These are phyloP conservation scores for Aristolochia contorta DNA, from an alignment of 164 flowering plant genomes.

Conservation along the genomic window DNA sequence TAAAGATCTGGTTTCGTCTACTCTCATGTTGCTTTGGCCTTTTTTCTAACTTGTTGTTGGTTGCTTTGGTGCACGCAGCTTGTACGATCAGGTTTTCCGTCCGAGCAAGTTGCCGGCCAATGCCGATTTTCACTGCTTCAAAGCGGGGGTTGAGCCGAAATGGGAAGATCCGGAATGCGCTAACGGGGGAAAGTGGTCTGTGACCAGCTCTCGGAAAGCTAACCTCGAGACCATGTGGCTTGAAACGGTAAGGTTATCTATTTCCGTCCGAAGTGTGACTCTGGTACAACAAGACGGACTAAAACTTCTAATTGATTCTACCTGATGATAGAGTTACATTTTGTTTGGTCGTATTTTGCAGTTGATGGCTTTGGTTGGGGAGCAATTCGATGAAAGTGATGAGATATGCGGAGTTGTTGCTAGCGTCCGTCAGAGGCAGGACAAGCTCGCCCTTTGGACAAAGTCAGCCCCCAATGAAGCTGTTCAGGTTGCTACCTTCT, in stretches of 20 bases:
- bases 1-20: not conserved
- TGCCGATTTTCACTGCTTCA: constrained; percentile 82
- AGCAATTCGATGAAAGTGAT: constrained; percentile 84
- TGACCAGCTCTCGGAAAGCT: constrained; percentile 41
- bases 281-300: no score
- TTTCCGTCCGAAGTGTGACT: no score
- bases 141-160: constrained; percentile 80
- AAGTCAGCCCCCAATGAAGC: constrained; percentile 84
- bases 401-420: constrained; percentile 93
- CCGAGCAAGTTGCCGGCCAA: constrained; percentile 65
- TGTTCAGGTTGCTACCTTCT: constrained; percentile 45
- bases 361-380: constrained; percentile 94
- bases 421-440: constrained; percentile 72
- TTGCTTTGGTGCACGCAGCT: constrained; percentile 34
- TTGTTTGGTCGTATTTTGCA: constrained; percentile 10
- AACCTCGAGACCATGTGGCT: constrained; percentile 79
- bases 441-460: constrained; percentile 84
- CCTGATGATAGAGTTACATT: no score
- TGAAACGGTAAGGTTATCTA: constrained; percentile 49
- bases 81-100: constrained; percentile 70
- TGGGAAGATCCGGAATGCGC: constrained; percentile 97
- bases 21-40: not conserved
- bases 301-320: no score
- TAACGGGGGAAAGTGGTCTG: constrained; percentile 91
- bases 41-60: not conserved